phyloP scores from a whole-genome alignment of 2,329 filamentous ascomycete species.

The Sclerotinia glacialis region DNA sequence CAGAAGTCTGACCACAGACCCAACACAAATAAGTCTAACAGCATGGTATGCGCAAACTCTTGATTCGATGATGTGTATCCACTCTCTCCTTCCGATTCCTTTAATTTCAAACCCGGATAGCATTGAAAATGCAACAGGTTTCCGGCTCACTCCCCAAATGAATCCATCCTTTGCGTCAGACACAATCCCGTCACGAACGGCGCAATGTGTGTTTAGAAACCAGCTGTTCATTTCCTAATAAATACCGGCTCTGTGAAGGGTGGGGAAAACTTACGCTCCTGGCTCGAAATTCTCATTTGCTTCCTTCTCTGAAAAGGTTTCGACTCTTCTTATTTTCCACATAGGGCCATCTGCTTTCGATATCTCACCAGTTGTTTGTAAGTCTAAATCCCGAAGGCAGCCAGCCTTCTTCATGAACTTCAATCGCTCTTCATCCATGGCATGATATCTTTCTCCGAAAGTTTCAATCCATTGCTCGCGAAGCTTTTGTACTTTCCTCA shows the following conservation, averaged over 20 bases:
- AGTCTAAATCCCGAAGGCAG: slow-evolving; percentile 24
- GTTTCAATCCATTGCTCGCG: slow-evolving; percentile 29
- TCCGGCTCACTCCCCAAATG: slow-evolving; percentile 47
- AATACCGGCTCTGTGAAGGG: slow-evolving; percentile 23
- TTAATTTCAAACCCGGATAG: slow-evolving; percentile 51
- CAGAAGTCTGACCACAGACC: slow-evolving; percentile 51
- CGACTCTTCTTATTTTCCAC: slow-evolving; percentile 25
- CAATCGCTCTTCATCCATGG: slow-evolving; percentile 28
- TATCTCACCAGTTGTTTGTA: slow-evolving; percentile 16
- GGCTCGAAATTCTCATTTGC: slow-evolving; percentile 45
- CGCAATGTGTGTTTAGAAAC: slow-evolving; percentile 58
- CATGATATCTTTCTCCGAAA: slow-evolving; percentile 26
- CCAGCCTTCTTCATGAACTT: slow-evolving; percentile 27
- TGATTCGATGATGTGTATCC: slow-evolving; percentile 49
- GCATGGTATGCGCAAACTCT: slow-evolving; percentile 47
- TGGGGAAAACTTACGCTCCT: slow-evolving; percentile 46
- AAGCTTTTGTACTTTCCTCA: slow-evolving; percentile 23
- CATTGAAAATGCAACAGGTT: slow-evolving; percentile 48
- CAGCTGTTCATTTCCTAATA: slow-evolving; percentile 45
- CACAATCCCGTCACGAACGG: slow-evolving; percentile 55
- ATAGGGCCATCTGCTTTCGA: slow-evolving; percentile 7
- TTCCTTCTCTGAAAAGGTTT: slow-evolving; percentile 21
- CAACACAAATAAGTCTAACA: slow-evolving; percentile 49
- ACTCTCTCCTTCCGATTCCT: slow-evolving; percentile 37
- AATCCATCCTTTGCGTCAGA: slow-evolving; percentile 45